A percentile compares a stretch with the other conserved stretches of the same genome.
Evolutionary conservation across 306 rosid genomes (phyloP).

Genomic region (Dalbergia oliveri): DNA sequence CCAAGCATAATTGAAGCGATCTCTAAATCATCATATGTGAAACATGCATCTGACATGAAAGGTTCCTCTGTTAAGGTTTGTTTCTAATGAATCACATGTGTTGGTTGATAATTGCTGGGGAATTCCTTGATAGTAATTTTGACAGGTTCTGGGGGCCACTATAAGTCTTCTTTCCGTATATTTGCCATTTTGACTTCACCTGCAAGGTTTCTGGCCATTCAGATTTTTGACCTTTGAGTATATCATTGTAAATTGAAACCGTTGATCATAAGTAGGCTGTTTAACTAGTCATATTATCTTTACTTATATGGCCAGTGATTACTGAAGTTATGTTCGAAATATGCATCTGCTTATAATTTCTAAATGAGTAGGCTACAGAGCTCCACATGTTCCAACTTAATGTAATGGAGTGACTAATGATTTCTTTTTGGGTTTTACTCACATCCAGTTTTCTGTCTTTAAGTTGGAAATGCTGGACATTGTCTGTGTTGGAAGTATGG

Average conservation of each 20-base stretch:
- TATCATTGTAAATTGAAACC: neutral
- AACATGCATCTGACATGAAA: constrained; percentile 85
- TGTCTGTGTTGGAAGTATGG: neutral
- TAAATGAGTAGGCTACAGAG: too few species aligned
- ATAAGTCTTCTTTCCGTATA: neutral
- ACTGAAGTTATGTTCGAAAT: neutral
- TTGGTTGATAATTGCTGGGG: too few species aligned
- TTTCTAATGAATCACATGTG: constrained; percentile 24
- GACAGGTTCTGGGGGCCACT: too few species aligned
- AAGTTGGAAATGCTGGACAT: neutral
- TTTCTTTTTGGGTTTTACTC: too few species aligned
- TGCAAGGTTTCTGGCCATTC: constrained; percentile 1
- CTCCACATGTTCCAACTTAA: too few species aligned
- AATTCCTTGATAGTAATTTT: too few species aligned
- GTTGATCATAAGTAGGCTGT: neutral
- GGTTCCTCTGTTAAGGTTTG: constrained; percentile 94
- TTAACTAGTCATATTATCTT: constrained; percentile 8
- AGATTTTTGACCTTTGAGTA: constrained; percentile 23
- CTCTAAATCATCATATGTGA: constrained; percentile 89
- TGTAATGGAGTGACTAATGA: too few species aligned
- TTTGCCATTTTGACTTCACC: neutral
- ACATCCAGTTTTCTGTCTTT: neutral
- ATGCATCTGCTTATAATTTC: too few species aligned
- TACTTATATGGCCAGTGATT: neutral
- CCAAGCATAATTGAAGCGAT: constrained; percentile 91